These are phyloP conservation scores for Aspergillus sp. DNA, from an alignment of 2,329 filamentous ascomycete genomes.

Conservation along the genomic window DNA sequence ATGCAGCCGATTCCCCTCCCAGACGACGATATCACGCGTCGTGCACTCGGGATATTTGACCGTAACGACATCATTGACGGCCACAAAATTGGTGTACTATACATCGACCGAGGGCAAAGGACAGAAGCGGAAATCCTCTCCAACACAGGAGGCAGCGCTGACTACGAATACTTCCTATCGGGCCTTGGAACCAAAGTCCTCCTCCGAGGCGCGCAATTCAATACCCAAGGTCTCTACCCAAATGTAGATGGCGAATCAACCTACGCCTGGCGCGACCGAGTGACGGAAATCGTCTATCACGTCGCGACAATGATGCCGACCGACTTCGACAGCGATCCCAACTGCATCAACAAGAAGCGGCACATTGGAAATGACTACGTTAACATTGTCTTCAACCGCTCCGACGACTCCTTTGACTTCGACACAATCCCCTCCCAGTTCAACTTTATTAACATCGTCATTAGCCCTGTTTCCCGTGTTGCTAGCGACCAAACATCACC, in stretches of 20 bases:
- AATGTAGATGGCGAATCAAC: conserved; percentile 80
- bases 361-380: conserved; percentile 98
- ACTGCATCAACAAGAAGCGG: conserved; percentile 77
- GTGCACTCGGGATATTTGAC: conserved; percentile 77
- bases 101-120: conserved; percentile 80
- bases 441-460: conserved; percentile 95
- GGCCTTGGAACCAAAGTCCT: conserved; percentile 74
- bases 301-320: conserved; percentile 97
- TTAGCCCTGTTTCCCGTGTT: conserved; percentile 63
- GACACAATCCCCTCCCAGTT: conserved; percentile 91
- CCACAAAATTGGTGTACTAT: conserved; percentile 91
- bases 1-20: conserved; percentile 71
- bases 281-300: conserved; percentile 93
- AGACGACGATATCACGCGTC: conserved; percentile 60
- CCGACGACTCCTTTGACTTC: conserved; percentile 79
- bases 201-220: conserved; percentile 77
- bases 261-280: conserved; percentile 89
- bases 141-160: conserved; percentile 77
- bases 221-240: conserved; percentile 83
- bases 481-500: conserved; percentile 12
- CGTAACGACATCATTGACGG: conserved; percentile 84
- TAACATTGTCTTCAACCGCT: conserved; percentile 97
- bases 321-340: conserved; percentile 65
- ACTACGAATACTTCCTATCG: conserved; percentile 80
- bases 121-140: conserved; percentile 76